These are phyloP conservation scores for Podospora bellae-mahoneyi DNA, from an alignment of 495 filamentous ascomycete species.

Conservation along the genomic window DNA sequence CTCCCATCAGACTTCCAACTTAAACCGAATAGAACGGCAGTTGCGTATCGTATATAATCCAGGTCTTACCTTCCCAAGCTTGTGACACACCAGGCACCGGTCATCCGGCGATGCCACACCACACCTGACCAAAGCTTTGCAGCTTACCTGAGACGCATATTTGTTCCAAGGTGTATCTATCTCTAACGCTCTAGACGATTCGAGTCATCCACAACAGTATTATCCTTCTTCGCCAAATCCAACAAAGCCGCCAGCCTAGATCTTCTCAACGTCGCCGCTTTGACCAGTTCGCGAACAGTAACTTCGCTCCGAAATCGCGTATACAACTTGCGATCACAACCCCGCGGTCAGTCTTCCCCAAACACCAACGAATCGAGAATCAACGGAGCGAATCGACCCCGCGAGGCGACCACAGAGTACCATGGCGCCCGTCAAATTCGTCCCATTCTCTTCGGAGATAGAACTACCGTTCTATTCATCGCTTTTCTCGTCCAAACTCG, in stretches of 20 bases:
- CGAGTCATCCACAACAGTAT: constrained; percentile 3
- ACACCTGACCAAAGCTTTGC: constrained; percentile 11
- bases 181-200: neutral
- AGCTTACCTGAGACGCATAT: neutral
- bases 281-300: neutral
- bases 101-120: constrained; percentile 11
- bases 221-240: neutral
- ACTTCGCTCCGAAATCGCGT: neutral
- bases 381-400: too few relatives aligned
- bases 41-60: neutral
- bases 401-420: too few relatives aligned
- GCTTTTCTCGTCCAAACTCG: constrained; percentile 84
- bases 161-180: neutral
- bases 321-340: neutral
- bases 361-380: neutral
- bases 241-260: constrained; percentile 1
- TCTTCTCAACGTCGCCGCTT: neutral
- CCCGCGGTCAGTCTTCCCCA: neutral
- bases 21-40: neutral
- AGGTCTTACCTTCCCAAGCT: neutral
- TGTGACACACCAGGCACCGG: constrained; percentile 9
- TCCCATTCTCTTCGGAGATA: constrained; percentile 87
- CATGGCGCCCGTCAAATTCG: constrained; percentile 52
- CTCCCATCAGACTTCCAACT: constrained; percentile 1
- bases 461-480: constrained; percentile 92